A percentile compares a stretch with the other conserved stretches of the same genome.
These are phyloP conservation scores for Phlegmacium glaucopus DNA, from an alignment of 768 basidiomycete species.

Conservation along the genomic window DNA sequence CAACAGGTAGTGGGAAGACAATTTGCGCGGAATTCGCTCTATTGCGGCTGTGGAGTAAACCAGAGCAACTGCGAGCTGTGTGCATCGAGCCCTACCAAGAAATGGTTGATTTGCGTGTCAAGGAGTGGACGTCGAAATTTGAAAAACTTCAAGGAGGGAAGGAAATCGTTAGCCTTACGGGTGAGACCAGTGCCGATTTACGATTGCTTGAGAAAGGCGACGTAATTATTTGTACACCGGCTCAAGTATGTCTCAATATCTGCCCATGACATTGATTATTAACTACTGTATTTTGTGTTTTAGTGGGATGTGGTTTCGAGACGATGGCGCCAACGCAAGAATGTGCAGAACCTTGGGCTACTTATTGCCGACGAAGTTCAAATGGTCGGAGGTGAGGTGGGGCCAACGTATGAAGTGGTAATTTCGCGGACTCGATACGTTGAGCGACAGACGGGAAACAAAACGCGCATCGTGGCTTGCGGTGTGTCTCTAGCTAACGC, in stretches of 20 bases:
- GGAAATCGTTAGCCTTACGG: slow-evolving; percentile 90
- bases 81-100: slow-evolving; percentile 98
- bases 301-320: slow-evolving; percentile 96
- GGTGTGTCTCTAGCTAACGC: slow-evolving; percentile 96
- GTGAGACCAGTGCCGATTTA: slow-evolving; percentile 90
- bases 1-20: slow-evolving; percentile 96
- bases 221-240: slow-evolving; percentile 91
- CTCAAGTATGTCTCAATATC: slow-evolving; percentile 54
- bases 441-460: slow-evolving; percentile 87
- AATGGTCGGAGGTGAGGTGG: slow-evolving; percentile 90
- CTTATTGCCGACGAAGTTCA: slow-evolving; percentile 96
- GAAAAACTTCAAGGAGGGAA: slow-evolving; percentile 82
- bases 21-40: slow-evolving; percentile 97
- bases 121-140: slow-evolving; percentile 90
- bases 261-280: slow-evolving; percentile 4
- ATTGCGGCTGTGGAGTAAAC: slow-evolving; percentile 90
- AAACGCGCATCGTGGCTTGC: slow-evolving; percentile 93
- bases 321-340: slow-evolving; percentile 95
- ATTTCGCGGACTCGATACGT: slow-evolving; percentile 97
- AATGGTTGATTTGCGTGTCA: slow-evolving; percentile 89
- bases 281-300: background rate
- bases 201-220: slow-evolving; percentile 88
- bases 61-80: slow-evolving; percentile 77
- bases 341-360: slow-evolving; percentile 89
- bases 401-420: slow-evolving; percentile 94